Conservation (phyloP, 2,329 filamentous ascomycete genomes). For the Monilinia fructicola region DNA sequence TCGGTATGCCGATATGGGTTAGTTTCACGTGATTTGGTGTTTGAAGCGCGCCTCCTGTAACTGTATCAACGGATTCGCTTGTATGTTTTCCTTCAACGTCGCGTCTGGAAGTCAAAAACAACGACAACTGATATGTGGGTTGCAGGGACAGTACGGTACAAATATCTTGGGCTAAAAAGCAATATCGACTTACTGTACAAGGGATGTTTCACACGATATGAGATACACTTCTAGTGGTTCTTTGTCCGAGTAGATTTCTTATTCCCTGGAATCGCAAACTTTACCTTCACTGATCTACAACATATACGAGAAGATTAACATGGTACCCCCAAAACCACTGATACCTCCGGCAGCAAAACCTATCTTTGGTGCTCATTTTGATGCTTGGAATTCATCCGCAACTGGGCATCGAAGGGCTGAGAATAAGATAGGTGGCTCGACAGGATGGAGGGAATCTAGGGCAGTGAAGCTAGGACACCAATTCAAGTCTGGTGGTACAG, state of each 20-base stretch:
- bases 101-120: not conserved
- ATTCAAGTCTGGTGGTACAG: conserved; percentile 57
- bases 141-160: not conserved
- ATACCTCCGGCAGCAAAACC: conserved; percentile 41
- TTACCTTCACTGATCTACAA: conserved; percentile 16
- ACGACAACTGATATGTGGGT: not conserved
- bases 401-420: conserved; percentile 80
- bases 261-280: conserved; percentile 10
- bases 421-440: conserved; percentile 59
- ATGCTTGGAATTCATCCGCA: conserved; percentile 71
- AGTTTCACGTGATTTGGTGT: conserved; percentile 22
- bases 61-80: conserved; percentile 17
- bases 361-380: conserved; percentile 51
- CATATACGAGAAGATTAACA: conserved; percentile 17
- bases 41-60: conserved; percentile 20
- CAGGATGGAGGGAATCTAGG: conserved; percentile 70
- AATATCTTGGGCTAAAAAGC: not conserved
- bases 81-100: not conserved
- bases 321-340: conserved; percentile 33
- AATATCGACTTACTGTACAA: not conserved
- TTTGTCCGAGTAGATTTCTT: conserved; percentile 9
- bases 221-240: not conserved
- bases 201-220: not conserved
- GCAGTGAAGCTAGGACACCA: conserved; percentile 68
- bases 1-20: not conserved